phyloP scores from a whole-genome alignment of 352 stramenopile species.

The Sclerospora graminicola region DNA sequence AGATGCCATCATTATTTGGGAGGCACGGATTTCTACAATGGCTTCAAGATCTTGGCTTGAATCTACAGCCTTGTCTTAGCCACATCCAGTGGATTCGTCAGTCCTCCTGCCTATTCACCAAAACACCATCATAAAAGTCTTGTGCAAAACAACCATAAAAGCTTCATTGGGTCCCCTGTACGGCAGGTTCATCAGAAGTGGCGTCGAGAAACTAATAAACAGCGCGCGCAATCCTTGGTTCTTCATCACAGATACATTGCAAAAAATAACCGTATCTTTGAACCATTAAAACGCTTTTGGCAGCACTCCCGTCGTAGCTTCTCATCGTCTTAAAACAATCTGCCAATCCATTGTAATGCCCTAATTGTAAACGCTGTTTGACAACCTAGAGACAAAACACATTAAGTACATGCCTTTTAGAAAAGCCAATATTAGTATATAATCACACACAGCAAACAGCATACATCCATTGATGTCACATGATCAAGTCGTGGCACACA shows the following conservation, averaged over 20 bases:
- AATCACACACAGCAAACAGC: slow-evolving; percentile 1
- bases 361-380: slow-evolving; percentile 98
- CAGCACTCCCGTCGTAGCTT: too few species aligned
- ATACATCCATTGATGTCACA: slow-evolving; percentile 97
- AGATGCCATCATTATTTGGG: slow-evolving; percentile 20
- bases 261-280: background rate
- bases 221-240: slow-evolving; percentile 67
- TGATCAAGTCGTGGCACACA: slow-evolving; percentile 95
- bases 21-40: slow-evolving; percentile 35
- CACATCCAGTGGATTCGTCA: slow-evolving; percentile 97
- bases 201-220: slow-evolving; percentile 96
- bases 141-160: background rate
- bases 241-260: slow-evolving; percentile 44
- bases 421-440: background rate
- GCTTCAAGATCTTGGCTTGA: slow-evolving; percentile 71
- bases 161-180: slow-evolving; percentile 68
- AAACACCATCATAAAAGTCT: slow-evolving; percentile 93
- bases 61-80: slow-evolving; percentile 98
- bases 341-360: slow-evolving; percentile 91
- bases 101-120: slow-evolving; percentile 86
- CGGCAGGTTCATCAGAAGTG: slow-evolving; percentile 97
- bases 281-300: background rate
- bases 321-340: slow-evolving; percentile 84
- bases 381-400: slow-evolving; percentile 64
- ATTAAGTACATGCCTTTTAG: background rate